These are phyloP conservation scores for Sphaerulina vaccinii DNA, from an alignment of 2,329 filamentous ascomycete genomes.

Conservation along the genomic window DNA sequence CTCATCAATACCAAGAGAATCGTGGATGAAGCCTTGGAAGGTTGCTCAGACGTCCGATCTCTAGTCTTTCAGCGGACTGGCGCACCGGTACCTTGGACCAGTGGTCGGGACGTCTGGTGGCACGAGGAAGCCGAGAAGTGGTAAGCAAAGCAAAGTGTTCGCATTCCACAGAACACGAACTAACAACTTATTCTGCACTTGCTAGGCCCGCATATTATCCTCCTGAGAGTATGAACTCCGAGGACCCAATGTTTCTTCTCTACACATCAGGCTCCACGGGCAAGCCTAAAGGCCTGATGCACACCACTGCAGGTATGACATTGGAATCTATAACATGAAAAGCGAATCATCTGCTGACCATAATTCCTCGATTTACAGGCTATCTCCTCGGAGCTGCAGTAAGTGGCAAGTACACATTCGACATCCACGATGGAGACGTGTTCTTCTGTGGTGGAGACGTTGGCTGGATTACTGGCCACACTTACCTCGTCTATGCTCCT, in stretches of 20 bases:
- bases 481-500: conserved; percentile 96
- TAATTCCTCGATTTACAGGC: too few relatives aligned
- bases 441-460: conserved; percentile 99
- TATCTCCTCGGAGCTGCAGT: conserved; percentile 91
- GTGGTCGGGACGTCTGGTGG: conserved; percentile 93
- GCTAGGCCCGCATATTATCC: conserved; percentile 88
- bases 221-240: conserved; percentile 83
- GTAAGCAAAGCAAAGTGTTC: too few relatives aligned
- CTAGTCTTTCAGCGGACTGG: conserved; percentile 95
- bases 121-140: conserved; percentile 98
- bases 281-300: conserved; percentile 98
- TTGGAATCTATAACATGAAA: too few relatives aligned
- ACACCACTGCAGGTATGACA: too few relatives aligned
- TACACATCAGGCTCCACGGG: conserved; percentile 98
- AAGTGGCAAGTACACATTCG: conserved; percentile 98
- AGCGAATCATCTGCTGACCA: too few relatives aligned
- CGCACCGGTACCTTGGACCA: conserved; percentile 85
- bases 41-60: conserved; percentile 86
- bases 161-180: too few relatives aligned
- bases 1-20: conserved; percentile 98
- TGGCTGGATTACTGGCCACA: conserved; percentile 98
- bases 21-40: conserved; percentile 93
- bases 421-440: conserved; percentile 88
- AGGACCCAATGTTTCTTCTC: conserved; percentile 94
- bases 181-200: too few relatives aligned